Conservation (phyloP, 192 early-diverging fungal genomes). For the Phycomyces blakesleeanus region DNA sequence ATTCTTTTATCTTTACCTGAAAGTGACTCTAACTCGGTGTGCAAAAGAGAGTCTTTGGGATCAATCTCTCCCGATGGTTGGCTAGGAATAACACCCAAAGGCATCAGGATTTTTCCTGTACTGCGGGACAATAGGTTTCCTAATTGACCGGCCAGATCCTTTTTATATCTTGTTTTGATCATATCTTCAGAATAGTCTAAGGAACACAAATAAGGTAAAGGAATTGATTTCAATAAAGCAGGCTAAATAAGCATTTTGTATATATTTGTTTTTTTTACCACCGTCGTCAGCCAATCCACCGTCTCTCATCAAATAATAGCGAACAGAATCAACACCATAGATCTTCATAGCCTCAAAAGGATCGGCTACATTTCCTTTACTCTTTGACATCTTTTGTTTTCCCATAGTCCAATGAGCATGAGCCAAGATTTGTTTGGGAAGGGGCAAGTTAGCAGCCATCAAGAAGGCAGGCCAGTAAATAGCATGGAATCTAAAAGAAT, state of each 20-base stretch:
- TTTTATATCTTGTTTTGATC: conserved; percentile 66
- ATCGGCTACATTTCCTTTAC: conserved; percentile 87
- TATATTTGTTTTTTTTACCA: conserved; percentile 34
- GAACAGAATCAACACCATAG: conserved; percentile 83
- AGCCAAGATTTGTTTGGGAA: conserved; percentile 78
- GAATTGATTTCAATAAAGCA: conserved; percentile 4
- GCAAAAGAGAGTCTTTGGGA: conserved; percentile 30
- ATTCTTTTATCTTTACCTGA: conserved; percentile 35
- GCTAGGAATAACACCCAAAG: conserved; percentile 38
- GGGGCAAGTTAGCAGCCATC: conserved; percentile 77
- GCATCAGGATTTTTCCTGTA: conserved; percentile 54
- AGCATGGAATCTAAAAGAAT: conserved; percentile 74
- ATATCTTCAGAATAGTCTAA: conserved; percentile 68
- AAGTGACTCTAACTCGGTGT: conserved; percentile 24
- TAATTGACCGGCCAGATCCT: conserved; percentile 77
- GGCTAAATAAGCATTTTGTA: background rate
- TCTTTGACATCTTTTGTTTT: conserved; percentile 95
- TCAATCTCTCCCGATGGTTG: conserved; percentile 11
- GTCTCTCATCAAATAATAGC: conserved; percentile 89
- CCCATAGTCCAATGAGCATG: conserved; percentile 95
- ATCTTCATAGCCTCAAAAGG: conserved; percentile 64
- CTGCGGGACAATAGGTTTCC: conserved; percentile 80
- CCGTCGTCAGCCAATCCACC: conserved; percentile 85
- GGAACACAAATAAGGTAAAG: background rate
- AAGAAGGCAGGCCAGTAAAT: conserved; percentile 97